Percentiles rank a stretch among this genome's conserved stretches.
Evolutionary conservation across 768 basidiomycete species (phyloP).

Genomic region (Boletales sp.): DNA sequence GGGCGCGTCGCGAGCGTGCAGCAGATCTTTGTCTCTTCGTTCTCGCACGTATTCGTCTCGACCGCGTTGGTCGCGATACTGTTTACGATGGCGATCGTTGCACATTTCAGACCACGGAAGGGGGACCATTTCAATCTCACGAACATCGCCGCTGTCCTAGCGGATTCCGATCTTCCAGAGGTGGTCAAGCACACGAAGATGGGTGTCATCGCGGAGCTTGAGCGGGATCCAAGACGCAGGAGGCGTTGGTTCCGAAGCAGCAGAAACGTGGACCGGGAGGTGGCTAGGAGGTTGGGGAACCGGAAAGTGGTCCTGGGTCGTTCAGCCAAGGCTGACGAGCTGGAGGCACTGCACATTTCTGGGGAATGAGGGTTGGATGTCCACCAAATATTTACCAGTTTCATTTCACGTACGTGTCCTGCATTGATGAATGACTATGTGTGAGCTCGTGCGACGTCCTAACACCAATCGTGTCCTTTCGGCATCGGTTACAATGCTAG

Average conservation of each 20-base stretch:
- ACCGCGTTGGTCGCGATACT: not conserved
- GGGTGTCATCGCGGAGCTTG: not conserved
- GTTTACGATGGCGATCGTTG: not conserved
- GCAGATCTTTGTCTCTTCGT: conserved; percentile 12
- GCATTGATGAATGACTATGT: too few relatives aligned
- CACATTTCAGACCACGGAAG: conserved; percentile 8
- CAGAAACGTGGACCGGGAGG: too few relatives aligned
- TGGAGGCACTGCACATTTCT: conserved; percentile 6
- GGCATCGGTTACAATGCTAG: too few relatives aligned
- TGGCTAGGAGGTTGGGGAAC: not conserved
- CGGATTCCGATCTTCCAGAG: conserved; percentile 6
- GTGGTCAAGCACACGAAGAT: conserved; percentile 3
- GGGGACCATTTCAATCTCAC: conserved; percentile 13
- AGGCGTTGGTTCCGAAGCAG: conserved; percentile 7
- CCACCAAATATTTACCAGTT: too few relatives aligned
- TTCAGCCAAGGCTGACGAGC: not conserved
- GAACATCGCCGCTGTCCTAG: conserved; percentile 9
- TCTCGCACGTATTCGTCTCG: conserved; percentile 11
- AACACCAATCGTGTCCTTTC: too few relatives aligned
- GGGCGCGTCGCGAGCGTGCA: conserved; percentile 9
- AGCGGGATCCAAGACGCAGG: not conserved
- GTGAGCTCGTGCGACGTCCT: too few relatives aligned
- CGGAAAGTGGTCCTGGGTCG: conserved; percentile 3
- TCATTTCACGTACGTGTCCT: too few relatives aligned
- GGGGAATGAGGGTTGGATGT: not conserved